Evolutionary conservation across 768 basidiomycete genomes (phyloP).

Genomic region (Suillus tomentosus): DNA sequence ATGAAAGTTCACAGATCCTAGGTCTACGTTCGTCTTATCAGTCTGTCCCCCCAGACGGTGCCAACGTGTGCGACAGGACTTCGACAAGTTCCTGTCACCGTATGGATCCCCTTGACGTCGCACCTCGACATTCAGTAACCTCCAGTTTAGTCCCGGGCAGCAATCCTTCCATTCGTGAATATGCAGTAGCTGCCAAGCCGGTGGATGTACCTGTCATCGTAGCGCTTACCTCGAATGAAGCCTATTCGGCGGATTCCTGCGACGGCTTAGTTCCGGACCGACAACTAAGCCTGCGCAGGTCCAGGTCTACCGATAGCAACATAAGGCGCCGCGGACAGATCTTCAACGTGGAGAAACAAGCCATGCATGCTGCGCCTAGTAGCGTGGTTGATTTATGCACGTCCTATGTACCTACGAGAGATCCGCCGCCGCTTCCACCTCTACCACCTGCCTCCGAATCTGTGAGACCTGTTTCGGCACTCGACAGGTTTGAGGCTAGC

Average conservation of each 20-base stretch:
- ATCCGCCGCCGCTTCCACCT: constrained; percentile 25
- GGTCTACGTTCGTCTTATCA: background rate
- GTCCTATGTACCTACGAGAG: constrained; percentile 20
- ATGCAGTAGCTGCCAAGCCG: background rate
- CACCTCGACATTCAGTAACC: background rate
- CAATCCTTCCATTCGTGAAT: background rate
- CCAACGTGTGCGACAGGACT: background rate
- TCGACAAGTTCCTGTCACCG: background rate
- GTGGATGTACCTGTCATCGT: constrained; percentile 10
- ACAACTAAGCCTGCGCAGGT: background rate
- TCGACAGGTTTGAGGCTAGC: constrained; percentile 37
- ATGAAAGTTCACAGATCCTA: background rate
- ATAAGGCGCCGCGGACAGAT: constrained; percentile 29
- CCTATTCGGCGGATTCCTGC: background rate
- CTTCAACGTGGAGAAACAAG: constrained; percentile 20
- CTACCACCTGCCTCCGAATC: constrained; percentile 3
- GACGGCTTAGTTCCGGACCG: constrained; percentile 8
- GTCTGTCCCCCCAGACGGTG: background rate
- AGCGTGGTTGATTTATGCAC: constrained; percentile 12
- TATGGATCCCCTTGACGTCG: background rate
- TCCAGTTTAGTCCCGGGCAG: background rate
- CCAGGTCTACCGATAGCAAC: constrained; percentile 1
- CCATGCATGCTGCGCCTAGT: background rate
- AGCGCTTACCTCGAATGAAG: background rate
- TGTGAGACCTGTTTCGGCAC: constrained; percentile 28